Percentiles rank a stretch among this genome's conserved stretches.
These are phyloP conservation scores for Vitis cinerea DNA, from an alignment of 164 flowering plant genomes.

Conservation along the genomic window DNA sequence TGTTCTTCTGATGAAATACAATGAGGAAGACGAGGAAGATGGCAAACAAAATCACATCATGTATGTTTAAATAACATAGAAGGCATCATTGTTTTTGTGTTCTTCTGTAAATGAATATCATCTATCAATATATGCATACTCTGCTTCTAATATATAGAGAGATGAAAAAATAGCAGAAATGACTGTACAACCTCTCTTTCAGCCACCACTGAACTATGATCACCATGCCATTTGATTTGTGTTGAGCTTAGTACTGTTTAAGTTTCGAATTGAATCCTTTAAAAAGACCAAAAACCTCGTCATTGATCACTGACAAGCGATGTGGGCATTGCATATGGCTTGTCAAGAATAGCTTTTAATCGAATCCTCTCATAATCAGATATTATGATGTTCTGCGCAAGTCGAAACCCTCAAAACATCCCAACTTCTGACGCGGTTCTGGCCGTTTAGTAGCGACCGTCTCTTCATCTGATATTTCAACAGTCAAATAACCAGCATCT, in stretches of 20 bases:
- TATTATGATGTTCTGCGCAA: slow-evolving; percentile 1
- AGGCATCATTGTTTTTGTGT: too few relatives aligned
- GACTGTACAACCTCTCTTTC: neutral
- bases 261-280: too few relatives aligned
- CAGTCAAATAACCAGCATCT: neutral
- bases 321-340: neutral
- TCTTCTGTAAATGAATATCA: too few relatives aligned
- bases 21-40: too few relatives aligned
- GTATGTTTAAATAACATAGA: too few relatives aligned
- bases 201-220: neutral
- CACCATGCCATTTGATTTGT: too few relatives aligned
- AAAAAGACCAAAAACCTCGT: too few relatives aligned
- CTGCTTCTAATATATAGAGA: neutral
- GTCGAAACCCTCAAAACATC: slow-evolving; percentile 25
- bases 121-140: too few relatives aligned
- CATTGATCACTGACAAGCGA: too few relatives aligned
- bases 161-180: neutral
- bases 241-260: too few relatives aligned
- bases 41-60: too few relatives aligned
- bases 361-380: neutral
- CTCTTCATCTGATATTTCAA: slow-evolving; percentile 10
- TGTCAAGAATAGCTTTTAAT: neutral
- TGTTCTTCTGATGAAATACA: too few relatives aligned
- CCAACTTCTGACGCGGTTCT: slow-evolving; percentile 5
- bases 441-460: neutral